Percentiles rank a stretch among this genome's conserved stretches.
Conservation (phyloP, 257 asterid species). For the Petunia axillaris region DNA sequence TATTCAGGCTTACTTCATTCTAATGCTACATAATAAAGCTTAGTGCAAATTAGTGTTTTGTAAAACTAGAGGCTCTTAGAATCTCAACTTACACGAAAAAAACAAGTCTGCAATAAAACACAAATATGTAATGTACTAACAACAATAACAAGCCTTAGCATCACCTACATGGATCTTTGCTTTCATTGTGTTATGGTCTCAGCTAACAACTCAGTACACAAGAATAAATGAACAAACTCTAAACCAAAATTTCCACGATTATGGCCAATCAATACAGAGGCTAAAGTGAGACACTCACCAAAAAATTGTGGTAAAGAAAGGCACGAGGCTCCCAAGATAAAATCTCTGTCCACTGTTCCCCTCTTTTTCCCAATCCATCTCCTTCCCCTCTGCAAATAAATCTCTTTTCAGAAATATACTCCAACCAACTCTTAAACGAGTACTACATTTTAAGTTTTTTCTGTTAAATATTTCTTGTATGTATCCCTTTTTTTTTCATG, state of each 20-base stretch:
- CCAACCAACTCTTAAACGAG: not conserved
- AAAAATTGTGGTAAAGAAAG: conserved; percentile 69
- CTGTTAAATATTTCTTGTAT: too few species aligned
- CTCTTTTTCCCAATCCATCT: conserved; percentile 60
- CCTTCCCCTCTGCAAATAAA: conserved; percentile 41
- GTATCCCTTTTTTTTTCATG: too few species aligned
- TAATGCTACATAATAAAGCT: not conserved
- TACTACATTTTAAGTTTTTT: too few species aligned
- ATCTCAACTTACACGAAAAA: not conserved
- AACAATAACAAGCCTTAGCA: not conserved
- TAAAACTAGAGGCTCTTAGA: not conserved
- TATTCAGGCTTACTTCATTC: not conserved
- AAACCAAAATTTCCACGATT: conserved; percentile 3
- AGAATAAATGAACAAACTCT: not conserved
- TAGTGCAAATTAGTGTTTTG: not conserved
- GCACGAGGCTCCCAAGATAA: conserved; percentile 87
- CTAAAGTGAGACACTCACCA: conserved; percentile 45
- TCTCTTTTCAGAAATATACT: not conserved
- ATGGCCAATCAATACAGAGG: not conserved
- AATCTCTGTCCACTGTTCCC: conserved; percentile 72
- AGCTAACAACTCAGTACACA: not conserved
- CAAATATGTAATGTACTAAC: not conserved
- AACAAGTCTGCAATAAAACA: not conserved
- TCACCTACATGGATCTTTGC: not conserved
- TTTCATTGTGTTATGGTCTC: not conserved